These are phyloP conservation scores for Amanita muscaria DNA, from an alignment of 768 basidiomycete species.

Conservation along the genomic window DNA sequence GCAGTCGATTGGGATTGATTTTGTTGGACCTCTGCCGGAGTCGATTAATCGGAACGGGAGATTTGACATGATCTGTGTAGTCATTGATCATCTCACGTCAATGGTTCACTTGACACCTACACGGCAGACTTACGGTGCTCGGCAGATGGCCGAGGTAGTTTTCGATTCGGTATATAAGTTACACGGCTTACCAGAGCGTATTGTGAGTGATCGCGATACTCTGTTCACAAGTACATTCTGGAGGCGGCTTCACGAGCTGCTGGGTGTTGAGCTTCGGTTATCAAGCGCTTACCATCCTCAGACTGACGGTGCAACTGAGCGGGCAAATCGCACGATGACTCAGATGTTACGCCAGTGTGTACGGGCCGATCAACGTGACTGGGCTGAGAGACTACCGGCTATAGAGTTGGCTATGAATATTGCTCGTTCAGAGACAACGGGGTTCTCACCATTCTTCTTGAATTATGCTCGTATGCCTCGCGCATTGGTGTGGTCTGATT, in stretches of 20 bases:
- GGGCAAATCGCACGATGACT: constrained; percentile 23
- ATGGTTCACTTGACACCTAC: constrained; percentile 22
- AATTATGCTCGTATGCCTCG: constrained; percentile 16
- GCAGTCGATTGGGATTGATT: constrained; percentile 18
- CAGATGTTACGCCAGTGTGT: constrained; percentile 24
- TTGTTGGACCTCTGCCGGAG: constrained; percentile 17
- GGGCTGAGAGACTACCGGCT: constrained; percentile 20
- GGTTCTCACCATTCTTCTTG: constrained; percentile 20
- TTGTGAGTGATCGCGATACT: constrained; percentile 33
- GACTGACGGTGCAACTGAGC: constrained; percentile 31
- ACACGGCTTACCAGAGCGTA: constrained; percentile 29
- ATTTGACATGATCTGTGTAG: constrained; percentile 21
- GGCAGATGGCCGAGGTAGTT: constrained; percentile 27
- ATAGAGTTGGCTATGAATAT: constrained; percentile 7
- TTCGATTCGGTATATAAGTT: constrained; percentile 26
- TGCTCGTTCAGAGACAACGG: constrained; percentile 10
- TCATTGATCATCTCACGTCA: constrained; percentile 19
- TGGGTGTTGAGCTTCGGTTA: constrained; percentile 25
- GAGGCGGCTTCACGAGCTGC: constrained; percentile 22
- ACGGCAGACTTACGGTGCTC: constrained; percentile 19
- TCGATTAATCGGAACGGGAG: constrained; percentile 10
- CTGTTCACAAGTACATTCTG: constrained; percentile 36
- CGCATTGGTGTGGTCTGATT: constrained; percentile 10
- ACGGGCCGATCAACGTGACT: constrained; percentile 22
- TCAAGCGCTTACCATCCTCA: constrained; percentile 35